Base-by-base conservation (phyloP, 306 rosid genomes). In the Dalbergia cultrata region DNA sequence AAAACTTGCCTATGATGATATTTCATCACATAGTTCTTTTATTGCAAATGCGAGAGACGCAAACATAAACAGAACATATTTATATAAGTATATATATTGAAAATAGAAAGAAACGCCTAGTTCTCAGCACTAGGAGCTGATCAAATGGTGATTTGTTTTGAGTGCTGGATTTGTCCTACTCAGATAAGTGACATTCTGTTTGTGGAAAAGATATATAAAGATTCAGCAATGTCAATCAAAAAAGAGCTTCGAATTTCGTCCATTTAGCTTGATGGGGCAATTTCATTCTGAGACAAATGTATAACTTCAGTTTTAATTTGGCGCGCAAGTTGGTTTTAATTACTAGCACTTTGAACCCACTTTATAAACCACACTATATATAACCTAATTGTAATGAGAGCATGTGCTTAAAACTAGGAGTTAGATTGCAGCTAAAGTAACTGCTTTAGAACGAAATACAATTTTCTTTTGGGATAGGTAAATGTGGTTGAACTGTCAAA, bases 1-100 rank as follows among this genome's bases (percentile, higher is more conserved):
- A 13, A 57, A 73, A 8, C 13, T 64, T 21, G 67, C 43, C 35
- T 74, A 43, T 74, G 26, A 56, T 43, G 14, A 74, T 44, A 13
- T 58, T 59, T 74, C 41, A 39, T 57, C 39, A 13, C 2, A 2
- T 18, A 35, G 44, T 41, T 26, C 31, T 26, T 26, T 26, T 26
- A 26, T 26, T 26, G 31, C 31, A 26, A 26, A 26, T 26, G 31
- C 31, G 3, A 26, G 31, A 26, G 31, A 26, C 31, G 31, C 2
- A 26, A 26, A 26, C 31, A 26, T 26, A 26, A 1, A 26, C 31
- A 26, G 31, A 26, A 54, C 37, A 19, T 56, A 56, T 39, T 37
- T 74, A 50, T 14, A n/a, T 43, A 43, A 41, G 44, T 75, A 60
- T 56, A n/a, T 56, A n/a, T 75, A 26, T 61, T n/a, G 49, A 60